Evolutionary conservation across 148 eudicot species (phyloP).

Genomic region (Diospyros lotus): DNA sequence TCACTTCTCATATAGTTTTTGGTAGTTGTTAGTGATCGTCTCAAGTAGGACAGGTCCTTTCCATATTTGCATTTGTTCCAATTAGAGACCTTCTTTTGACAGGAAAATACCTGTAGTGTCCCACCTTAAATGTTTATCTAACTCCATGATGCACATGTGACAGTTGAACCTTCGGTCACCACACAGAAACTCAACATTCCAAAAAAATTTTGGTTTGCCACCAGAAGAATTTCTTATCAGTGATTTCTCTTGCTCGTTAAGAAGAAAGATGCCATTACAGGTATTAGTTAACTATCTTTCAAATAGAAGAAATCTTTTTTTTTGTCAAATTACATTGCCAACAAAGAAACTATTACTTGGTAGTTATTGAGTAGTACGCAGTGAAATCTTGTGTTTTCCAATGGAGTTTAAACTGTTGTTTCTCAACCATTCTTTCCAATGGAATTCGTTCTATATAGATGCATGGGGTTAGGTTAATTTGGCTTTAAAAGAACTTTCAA

Average conservation of each 20-base stretch:
- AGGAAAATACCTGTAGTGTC: neutral
- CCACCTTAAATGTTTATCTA: constrained; percentile 10
- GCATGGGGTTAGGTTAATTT: too few species aligned
- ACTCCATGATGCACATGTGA: constrained; percentile 19
- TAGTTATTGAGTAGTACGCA: neutral
- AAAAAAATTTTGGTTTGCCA: constrained; percentile 76
- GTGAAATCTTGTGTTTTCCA: neutral
- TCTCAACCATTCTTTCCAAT: too few species aligned
- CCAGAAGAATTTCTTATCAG: constrained; percentile 89
- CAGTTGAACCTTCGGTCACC: constrained; percentile 85
- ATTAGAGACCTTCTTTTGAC: neutral
- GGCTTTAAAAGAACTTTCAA: too few species aligned
- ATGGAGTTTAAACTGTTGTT: too few species aligned
- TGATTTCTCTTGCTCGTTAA: constrained; percentile 74
- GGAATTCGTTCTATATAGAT: too few species aligned
- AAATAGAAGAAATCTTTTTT: neutral
- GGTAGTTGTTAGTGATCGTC: neutral
- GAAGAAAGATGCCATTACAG: constrained; percentile 81
- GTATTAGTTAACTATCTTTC: constrained; percentile 21
- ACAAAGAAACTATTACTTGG: neutral
- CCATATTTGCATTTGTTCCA: neutral
- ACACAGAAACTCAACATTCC: constrained; percentile 73
- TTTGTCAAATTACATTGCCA: neutral
- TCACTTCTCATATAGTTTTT: neutral
- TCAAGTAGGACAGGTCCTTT: neutral